Conservation (phyloP, 495 filamentous ascomycete genomes). For the Xylaria castorea region DNA sequence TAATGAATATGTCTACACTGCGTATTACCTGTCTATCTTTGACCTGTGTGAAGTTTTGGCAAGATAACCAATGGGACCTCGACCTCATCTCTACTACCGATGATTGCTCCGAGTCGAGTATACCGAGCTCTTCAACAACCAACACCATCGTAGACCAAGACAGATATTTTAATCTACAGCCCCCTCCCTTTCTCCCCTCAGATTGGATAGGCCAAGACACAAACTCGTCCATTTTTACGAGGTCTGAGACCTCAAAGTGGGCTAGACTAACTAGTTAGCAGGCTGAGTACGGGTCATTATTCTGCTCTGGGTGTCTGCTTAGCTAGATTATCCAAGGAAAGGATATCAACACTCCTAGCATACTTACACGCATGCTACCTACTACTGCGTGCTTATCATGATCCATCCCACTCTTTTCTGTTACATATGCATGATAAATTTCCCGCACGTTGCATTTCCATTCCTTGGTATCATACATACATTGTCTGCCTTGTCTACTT, state of each 20-base stretch:
- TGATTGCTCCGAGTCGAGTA: not conserved
- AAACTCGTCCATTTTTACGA: not conserved
- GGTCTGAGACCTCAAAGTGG: not conserved
- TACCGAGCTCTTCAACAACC: not conserved
- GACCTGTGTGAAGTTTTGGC: not conserved
- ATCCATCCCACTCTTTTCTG: conserved; percentile 8
- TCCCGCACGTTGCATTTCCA: not conserved
- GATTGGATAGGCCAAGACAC: not conserved
- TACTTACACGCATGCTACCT: not conserved
- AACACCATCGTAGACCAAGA: not conserved
- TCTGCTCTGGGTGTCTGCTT: not conserved
- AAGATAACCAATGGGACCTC: not conserved
- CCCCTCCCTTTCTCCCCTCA: not conserved
- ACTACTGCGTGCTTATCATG: not conserved
- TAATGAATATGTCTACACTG: not conserved
- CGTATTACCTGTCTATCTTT: not conserved
- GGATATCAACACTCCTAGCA: not conserved
- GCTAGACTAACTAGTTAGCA: not conserved
- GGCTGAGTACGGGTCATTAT: not conserved
- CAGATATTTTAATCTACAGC: not conserved
- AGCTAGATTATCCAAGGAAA: not conserved
- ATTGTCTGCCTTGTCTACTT: not conserved
- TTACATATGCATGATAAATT: not conserved
- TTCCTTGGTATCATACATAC: not conserved
- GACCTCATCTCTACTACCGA: not conserved